Base-by-base conservation (phyloP, 306 rosid species). In the Boehmeria nivea region DNA sequence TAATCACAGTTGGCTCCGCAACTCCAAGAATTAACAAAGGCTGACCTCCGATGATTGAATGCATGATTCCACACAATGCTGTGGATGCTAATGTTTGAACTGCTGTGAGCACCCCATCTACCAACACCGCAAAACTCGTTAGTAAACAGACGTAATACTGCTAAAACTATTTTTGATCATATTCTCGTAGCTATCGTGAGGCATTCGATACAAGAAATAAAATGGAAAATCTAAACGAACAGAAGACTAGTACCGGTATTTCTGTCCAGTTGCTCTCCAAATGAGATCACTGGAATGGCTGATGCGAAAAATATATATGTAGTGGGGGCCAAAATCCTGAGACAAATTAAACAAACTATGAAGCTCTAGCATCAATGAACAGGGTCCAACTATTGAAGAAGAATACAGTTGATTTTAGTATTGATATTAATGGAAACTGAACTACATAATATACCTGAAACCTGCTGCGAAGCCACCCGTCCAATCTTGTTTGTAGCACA, bases 41-140 rank as follows among this genome's bases (percentile, higher is more conserved):
- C 65, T 86, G 95, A 50, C 91, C 95, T 65, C 95, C 95, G 2
- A 83, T 67, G 22, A 86, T 76, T 18, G 95, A 83, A 72, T 86
- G 88, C 64, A 86, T 80, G 58, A 83, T 71, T 71, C 95, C 95
- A 78, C 95, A 86, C 43, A 83, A 42, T 18, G 91, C 83, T 8
- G 95, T 86, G 12, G 95, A 86, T 64, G 88, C 85, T 72, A 86
- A 78, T 21, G 91, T 80, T 69, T 86, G 95, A 63, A 86, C 95
- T n/a, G 88, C 87, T 40, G 95, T 83, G 56, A 86, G 72, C 33
- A 80, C 72, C 47, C 95, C 95, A 63, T 76, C 95, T 86, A 82
- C 21, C 61, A 59, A 72, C 52, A 51, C 42, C 14, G 25, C 36
- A 31, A 31, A 31, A 4, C 36, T 31, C 36, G 36, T 31, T 4